Evolutionary conservation across 169 alveolate species (phyloP).

Genomic region (Cryptosporidium tyzzeri): DNA sequence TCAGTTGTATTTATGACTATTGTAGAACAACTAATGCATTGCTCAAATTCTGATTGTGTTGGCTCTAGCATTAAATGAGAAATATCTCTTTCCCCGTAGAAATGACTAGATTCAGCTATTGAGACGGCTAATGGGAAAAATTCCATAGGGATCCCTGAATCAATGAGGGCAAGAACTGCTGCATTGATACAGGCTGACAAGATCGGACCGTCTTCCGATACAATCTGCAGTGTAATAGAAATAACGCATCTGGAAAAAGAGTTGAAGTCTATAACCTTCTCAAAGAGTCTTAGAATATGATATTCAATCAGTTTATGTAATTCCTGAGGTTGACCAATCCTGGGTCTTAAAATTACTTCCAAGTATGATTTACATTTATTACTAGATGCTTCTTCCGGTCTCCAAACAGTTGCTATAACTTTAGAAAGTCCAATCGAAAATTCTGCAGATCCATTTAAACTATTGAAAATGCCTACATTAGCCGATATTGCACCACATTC

Average conservation of each 20-base stretch:
- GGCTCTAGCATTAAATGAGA: constrained; percentile 51
- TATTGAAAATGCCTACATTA: constrained; percentile 32
- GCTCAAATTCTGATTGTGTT: constrained; percentile 23
- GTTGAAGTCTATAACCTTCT: constrained; percentile 51
- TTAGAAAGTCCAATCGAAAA: constrained; percentile 59
- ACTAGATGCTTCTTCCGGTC: constrained; percentile 55
- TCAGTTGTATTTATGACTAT: constrained; percentile 25
- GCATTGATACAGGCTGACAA: constrained; percentile 57
- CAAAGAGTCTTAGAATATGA: constrained; percentile 22
- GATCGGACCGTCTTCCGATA: constrained; percentile 70
- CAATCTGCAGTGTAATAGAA: constrained; percentile 57
- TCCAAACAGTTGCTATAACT: constrained; percentile 62
- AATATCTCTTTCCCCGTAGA: constrained; percentile 7
- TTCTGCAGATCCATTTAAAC: constrained; percentile 70
- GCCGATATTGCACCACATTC: constrained; percentile 47
- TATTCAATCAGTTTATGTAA: constrained; percentile 33
- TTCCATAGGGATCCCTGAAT: constrained; percentile 57
- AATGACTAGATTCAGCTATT: constrained; percentile 55
- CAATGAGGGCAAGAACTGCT: constrained; percentile 61
- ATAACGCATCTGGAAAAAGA: constrained; percentile 36
- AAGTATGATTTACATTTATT: constrained; percentile 34
- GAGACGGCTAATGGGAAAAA: constrained; percentile 48
- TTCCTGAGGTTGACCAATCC: constrained; percentile 26
- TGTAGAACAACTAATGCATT: constrained; percentile 52
- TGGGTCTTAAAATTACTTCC: constrained; percentile 56